Conservation (phyloP, 495 filamentous ascomycete genomes). For the Penicillium tannophilum region DNA sequence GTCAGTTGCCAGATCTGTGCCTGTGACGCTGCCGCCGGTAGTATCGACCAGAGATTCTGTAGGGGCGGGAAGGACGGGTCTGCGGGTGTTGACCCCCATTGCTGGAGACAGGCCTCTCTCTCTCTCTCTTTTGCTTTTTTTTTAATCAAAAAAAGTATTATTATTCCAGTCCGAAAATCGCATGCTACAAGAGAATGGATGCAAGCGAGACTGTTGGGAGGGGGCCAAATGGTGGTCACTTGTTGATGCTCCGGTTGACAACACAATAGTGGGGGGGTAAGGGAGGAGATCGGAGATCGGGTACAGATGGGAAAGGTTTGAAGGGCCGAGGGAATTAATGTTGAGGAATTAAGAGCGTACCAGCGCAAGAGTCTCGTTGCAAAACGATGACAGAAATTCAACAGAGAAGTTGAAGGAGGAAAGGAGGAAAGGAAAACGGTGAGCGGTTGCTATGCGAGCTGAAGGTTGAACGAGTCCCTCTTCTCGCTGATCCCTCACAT, state of each 20-base stretch:
- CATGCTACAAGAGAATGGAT: slow-evolving; percentile 37
- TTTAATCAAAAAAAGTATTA: neutral
- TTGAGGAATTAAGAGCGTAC: slow-evolving; percentile 28
- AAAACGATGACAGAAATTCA: slow-evolving; percentile 20
- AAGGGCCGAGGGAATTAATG: slow-evolving; percentile 4
- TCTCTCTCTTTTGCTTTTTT: slow-evolving; percentile 6
- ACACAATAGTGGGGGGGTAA: slow-evolving; percentile 24
- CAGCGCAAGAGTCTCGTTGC: slow-evolving; percentile 28
- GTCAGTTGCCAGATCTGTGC: slow-evolving; percentile 76
- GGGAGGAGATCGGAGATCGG: slow-evolving; percentile 9
- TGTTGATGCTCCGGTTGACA: slow-evolving; percentile 20
- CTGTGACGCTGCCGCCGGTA: slow-evolving; percentile 58
- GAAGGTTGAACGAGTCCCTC: slow-evolving; percentile 16
- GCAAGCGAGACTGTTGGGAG: slow-evolving; percentile 16
- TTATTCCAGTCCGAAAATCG: slow-evolving; percentile 35
- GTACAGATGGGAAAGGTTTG: neutral
- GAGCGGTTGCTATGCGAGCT: slow-evolving; percentile 23
- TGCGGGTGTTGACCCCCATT: slow-evolving; percentile 73
- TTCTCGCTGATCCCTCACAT: slow-evolving; percentile 31
- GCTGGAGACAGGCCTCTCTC: slow-evolving; percentile 30
- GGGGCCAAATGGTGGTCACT: slow-evolving; percentile 11
- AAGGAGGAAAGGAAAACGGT: slow-evolving; percentile 20
- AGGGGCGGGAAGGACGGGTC: slow-evolving; percentile 72
- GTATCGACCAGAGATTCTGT: slow-evolving; percentile 74
- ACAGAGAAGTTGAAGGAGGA: slow-evolving; percentile 11